Percentiles rank a stretch among this genome's conserved stretches.
Conservation (phyloP, 305 asterid species). For the Fraxinus sp. region DNA sequence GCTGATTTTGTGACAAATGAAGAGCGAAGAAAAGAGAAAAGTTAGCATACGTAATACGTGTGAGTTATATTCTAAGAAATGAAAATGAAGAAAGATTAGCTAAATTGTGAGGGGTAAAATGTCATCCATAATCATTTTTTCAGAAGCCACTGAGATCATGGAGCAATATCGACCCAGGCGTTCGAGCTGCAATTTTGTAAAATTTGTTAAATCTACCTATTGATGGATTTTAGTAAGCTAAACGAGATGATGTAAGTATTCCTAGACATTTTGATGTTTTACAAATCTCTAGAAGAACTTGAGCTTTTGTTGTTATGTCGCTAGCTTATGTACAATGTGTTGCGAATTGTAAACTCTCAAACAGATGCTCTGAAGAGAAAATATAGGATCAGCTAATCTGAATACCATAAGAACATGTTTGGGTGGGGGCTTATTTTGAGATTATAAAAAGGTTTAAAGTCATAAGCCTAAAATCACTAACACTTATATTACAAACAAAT, state of each 20-base stretch:
- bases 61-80: background rate
- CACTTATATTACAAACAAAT: background rate
- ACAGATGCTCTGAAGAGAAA: background rate
- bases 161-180: background rate
- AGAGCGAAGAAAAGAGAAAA: background rate
- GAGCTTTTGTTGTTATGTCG: background rate
- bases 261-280: background rate
- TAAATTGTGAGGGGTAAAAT: background rate
- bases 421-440: background rate
- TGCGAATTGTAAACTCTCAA: background rate
- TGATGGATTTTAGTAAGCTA: background rate
- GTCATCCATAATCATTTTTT: background rate
- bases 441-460: background rate
- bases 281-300: background rate
- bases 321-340: background rate
- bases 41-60: background rate
- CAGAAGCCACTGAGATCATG: background rate
- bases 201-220: background rate
- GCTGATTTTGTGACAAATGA: background rate
- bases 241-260: background rate
- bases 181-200: background rate
- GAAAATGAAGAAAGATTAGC: background rate
- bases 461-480: background rate
- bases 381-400: background rate
- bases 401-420: background rate